phyloP scores from a whole-genome alignment of 2,329 filamentous ascomycete species.

The Parafenestella ontariensis region DNA sequence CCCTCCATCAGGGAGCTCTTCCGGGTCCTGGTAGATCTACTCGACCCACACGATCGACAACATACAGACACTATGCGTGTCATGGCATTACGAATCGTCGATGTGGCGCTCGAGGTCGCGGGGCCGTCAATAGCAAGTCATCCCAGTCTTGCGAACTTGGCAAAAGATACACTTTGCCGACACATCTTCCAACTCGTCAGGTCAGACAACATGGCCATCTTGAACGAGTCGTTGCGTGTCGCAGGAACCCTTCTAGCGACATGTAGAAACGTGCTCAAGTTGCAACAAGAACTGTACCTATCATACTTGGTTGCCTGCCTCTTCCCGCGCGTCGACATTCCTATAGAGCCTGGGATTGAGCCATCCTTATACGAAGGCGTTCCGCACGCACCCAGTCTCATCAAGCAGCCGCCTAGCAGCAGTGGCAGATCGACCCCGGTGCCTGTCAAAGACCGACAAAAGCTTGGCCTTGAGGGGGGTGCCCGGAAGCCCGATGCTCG shows the following conservation, averaged over 20 bases:
- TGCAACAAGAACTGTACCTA: slow-evolving; percentile 95
- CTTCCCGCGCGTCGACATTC: slow-evolving; percentile 93
- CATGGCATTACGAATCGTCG: slow-evolving; percentile 96
- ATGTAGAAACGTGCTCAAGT: slow-evolving; percentile 86
- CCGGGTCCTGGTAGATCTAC: slow-evolving; percentile 87
- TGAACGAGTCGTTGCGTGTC: slow-evolving; percentile 91
- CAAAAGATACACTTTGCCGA: slow-evolving; percentile 90
- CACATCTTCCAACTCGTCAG: slow-evolving; percentile 95
- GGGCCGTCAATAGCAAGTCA: slow-evolving; percentile 94
- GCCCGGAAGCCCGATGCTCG: slow-evolving; percentile 91
- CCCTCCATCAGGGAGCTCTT: slow-evolving; percentile 95
- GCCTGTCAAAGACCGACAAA: slow-evolving; percentile 88
- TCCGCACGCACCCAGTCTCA: slow-evolving; percentile 85
- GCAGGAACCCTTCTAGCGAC: slow-evolving; percentile 90
- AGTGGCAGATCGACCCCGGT: slow-evolving; percentile 91
- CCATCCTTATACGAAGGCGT: slow-evolving; percentile 91
- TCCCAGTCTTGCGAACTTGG: slow-evolving; percentile 83
- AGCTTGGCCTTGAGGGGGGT: slow-evolving; percentile 89
- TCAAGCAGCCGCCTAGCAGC: slow-evolving; percentile 71
- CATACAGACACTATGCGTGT: slow-evolving; percentile 95
- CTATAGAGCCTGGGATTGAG: slow-evolving; percentile 87
- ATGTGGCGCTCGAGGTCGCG: slow-evolving; percentile 94
- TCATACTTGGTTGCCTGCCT: slow-evolving; percentile 94
- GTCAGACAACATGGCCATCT: slow-evolving; percentile 93
- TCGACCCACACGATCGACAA: slow-evolving; percentile 91